phyloP scores from a whole-genome alignment of 2,329 filamentous ascomycete genomes.

The Coniochaeta hoffmannii region DNA sequence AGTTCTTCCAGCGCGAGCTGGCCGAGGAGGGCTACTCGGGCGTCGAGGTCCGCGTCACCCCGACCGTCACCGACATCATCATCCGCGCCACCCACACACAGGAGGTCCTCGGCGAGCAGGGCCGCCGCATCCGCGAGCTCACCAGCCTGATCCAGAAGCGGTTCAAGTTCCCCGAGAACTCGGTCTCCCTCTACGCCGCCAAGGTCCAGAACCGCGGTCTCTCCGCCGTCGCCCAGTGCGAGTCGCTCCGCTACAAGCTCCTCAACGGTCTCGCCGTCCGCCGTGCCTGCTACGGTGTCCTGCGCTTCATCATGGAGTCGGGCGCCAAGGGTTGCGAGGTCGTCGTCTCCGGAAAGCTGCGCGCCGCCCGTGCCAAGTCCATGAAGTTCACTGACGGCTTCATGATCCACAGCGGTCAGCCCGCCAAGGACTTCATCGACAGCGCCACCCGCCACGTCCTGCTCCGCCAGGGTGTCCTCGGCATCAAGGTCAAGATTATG shows the following conservation, averaged over 20 bases:
- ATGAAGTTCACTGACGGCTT: constrained; percentile 99
- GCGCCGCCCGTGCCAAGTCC: constrained; percentile 97
- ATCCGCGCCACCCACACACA: constrained; percentile 99
- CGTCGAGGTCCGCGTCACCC: constrained; percentile 99
- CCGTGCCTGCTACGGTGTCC: constrained; percentile 98
- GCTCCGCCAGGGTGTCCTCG: constrained; percentile 97
- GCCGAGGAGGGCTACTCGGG: constrained; percentile 99
- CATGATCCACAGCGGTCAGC: constrained; percentile 99
- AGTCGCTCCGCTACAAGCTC: constrained; percentile 99
- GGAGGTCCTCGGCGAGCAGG: constrained; percentile 99
- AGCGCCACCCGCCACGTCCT: constrained; percentile 97
- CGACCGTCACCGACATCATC: constrained; percentile 99
- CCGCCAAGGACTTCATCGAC: constrained; percentile 99
- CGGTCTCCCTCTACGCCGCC: constrained; percentile 98
- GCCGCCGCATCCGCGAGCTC: constrained; percentile 98
- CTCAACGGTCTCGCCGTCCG: constrained; percentile 99
- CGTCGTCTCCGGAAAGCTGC: constrained; percentile 97
- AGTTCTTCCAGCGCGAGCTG: constrained; percentile 99
- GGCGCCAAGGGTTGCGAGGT: constrained; percentile 99
- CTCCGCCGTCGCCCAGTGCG: constrained; percentile 98
- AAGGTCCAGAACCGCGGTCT: constrained; percentile 99
- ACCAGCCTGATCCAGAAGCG: constrained; percentile 99
- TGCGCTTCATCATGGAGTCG: constrained; percentile 99
- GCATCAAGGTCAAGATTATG: constrained; percentile 99
- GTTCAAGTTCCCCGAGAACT: constrained; percentile 99